These are phyloP conservation scores for Gliomastix tumulicola DNA, from an alignment of 2,329 filamentous ascomycete species.

Conservation along the genomic window DNA sequence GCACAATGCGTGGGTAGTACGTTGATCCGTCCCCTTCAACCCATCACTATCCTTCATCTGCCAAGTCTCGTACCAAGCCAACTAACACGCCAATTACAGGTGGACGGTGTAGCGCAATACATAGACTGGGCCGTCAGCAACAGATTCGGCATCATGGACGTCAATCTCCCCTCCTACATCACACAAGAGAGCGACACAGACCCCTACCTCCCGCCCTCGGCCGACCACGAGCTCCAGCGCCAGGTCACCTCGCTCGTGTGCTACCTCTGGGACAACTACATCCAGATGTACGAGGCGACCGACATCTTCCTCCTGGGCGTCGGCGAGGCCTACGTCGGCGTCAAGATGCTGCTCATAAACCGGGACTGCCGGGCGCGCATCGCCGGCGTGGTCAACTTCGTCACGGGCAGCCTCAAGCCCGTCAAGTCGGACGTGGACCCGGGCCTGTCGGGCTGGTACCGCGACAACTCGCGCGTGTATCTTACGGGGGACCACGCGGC, in stretches of 20 bases:
- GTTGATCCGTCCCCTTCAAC: no score
- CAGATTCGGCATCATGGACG: slow-evolving; percentile 78
- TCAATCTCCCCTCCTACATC: slow-evolving; percentile 79
- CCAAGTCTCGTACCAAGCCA: no score
- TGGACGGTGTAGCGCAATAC: slow-evolving; percentile 74
- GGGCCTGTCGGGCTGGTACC: slow-evolving; percentile 76
- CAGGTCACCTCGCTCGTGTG: slow-evolving; percentile 67
- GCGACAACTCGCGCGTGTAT: slow-evolving; percentile 71
- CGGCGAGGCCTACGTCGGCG: slow-evolving; percentile 79
- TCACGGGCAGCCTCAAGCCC: slow-evolving; percentile 68
- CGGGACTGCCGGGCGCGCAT: slow-evolving; percentile 65
- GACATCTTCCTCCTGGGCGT: slow-evolving; percentile 83
- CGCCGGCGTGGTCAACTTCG: slow-evolving; percentile 72
- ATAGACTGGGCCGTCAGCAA: slow-evolving; percentile 76
- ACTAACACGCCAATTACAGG: no score
- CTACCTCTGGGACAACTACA: slow-evolving; percentile 96
- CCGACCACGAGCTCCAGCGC: slow-evolving; percentile 43
- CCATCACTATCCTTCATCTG: no score
- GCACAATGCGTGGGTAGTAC: slow-evolving; percentile 84
- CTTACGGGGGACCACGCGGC: slow-evolving; percentile 69
- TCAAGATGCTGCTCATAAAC: slow-evolving; percentile 73
- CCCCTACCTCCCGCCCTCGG: slow-evolving; percentile 33
- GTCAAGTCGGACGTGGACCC: slow-evolving; percentile 73
- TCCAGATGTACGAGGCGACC: slow-evolving; percentile 66
- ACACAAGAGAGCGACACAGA: slow-evolving; percentile 52